A percentile compares a stretch with the other conserved stretches of the same genome.
Conservation (phyloP, 2,329 filamentous ascomycete genomes). For the Fusarium burgessii region DNA sequence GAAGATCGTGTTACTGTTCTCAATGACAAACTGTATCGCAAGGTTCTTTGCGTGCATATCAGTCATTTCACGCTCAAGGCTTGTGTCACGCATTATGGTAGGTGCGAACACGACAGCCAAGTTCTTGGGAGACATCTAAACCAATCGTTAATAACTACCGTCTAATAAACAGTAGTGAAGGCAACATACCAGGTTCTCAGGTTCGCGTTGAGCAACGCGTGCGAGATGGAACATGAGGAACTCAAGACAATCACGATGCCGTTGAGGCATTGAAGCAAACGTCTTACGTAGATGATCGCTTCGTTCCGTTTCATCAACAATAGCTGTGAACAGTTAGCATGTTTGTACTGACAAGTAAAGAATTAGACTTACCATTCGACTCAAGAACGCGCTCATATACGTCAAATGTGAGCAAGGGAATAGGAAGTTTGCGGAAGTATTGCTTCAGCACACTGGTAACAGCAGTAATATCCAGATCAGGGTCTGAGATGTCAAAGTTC, state of each 20-base stretch:
- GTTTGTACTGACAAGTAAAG: neutral
- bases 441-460: conserved; percentile 97
- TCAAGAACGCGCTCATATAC: conserved; percentile 92
- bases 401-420: conserved; percentile 89
- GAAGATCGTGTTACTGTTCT: conserved; percentile 88
- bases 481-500: conserved; percentile 93
- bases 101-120: conserved; percentile 97
- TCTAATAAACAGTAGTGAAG: neutral
- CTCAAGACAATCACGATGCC: conserved; percentile 89
- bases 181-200: conserved; percentile 80
- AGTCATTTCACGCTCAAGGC: conserved; percentile 92
- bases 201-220: conserved; percentile 84
- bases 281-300: conserved; percentile 78
- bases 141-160: conserved; percentile 24
- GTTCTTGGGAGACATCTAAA: conserved; percentile 93
- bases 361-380: conserved; percentile 71
- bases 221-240: conserved; percentile 95
- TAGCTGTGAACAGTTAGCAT: conserved; percentile 59
- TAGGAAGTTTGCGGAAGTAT: conserved; percentile 94
- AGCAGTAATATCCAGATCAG: conserved; percentile 93
- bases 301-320: conserved; percentile 74
- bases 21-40: conserved; percentile 91
- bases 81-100: conserved; percentile 93
- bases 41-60: conserved; percentile 95
- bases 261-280: conserved; percentile 81